Percentiles rank a stretch among this genome's conserved stretches.
Conservation (phyloP, 2,329 filamentous ascomycete species). For the Verticillium tricorpus region DNA sequence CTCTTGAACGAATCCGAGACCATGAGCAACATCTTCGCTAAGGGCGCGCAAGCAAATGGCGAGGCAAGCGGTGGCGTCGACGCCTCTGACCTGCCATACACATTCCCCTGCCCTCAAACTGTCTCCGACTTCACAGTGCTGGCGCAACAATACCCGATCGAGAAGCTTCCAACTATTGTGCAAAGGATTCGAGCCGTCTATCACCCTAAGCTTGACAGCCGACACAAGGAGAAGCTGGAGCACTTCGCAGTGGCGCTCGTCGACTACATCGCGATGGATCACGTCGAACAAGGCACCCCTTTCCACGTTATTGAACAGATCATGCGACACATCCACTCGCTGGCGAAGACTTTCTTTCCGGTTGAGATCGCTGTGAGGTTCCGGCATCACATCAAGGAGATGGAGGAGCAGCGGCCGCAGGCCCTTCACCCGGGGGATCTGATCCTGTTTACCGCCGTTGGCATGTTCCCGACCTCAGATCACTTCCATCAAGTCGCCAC, state of each 20-base stretch:
- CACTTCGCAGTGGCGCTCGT: constrained; percentile 64
- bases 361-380: constrained; percentile 74
- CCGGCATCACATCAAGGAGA: constrained; percentile 63
- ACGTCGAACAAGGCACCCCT: constrained; percentile 33
- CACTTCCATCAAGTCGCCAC: constrained; percentile 88
- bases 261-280: constrained; percentile 44
- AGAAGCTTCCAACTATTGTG: constrained; percentile 71
- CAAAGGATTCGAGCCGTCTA: constrained; percentile 90
- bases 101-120: constrained; percentile 77
- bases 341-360: constrained; percentile 74
- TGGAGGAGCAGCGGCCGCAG: constrained; percentile 43
- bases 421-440: constrained; percentile 66
- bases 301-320: constrained; percentile 72
- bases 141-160: constrained; percentile 54
- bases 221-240: constrained; percentile 79
- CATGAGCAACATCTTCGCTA: constrained; percentile 46
- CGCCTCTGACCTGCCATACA: constrained; percentile 59
- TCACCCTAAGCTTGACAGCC: constrained; percentile 77
- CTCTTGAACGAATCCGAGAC: constrained; percentile 57
- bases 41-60: constrained; percentile 32
- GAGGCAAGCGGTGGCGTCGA: constrained; percentile 40
- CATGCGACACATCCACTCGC: constrained; percentile 85
- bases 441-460: constrained; percentile 76
- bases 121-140: constrained; percentile 70
- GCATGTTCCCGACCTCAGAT: constrained; percentile 88